These are phyloP conservation scores for Apophysomyces trapeziformis DNA, from an alignment of 371 early-diverging fungal species.

Conservation along the genomic window DNA sequence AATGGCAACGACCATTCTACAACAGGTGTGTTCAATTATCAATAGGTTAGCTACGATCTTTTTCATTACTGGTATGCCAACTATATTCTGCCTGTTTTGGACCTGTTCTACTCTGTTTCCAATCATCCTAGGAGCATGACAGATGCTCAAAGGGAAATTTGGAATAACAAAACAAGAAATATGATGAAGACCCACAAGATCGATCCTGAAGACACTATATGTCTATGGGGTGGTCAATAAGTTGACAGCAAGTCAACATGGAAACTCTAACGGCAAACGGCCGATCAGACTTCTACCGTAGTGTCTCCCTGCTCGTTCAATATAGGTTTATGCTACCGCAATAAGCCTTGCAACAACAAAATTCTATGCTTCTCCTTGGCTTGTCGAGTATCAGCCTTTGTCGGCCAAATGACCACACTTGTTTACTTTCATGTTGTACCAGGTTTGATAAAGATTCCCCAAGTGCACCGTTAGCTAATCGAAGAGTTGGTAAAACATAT, in stretches of 20 bases:
- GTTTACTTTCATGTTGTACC: too few relatives aligned
- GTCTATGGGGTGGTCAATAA: background rate
- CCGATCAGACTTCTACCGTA: too few relatives aligned
- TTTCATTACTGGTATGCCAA: constrained; percentile 35
- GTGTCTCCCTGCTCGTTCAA: too few relatives aligned
- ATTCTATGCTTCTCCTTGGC: too few relatives aligned
- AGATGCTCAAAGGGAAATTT: constrained; percentile 15
- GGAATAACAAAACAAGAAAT: background rate
- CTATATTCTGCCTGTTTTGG: constrained; percentile 20
- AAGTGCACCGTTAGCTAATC: too few relatives aligned
- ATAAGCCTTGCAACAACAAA: too few relatives aligned
- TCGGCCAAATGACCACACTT: too few relatives aligned
- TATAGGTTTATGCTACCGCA: too few relatives aligned
- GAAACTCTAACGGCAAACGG: too few relatives aligned
- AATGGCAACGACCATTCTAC: background rate
- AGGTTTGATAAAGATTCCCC: too few relatives aligned
- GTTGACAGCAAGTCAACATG: background rate
- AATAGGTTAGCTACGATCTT: constrained; percentile 27
- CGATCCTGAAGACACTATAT: background rate
- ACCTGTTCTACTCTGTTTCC: constrained; percentile 5
- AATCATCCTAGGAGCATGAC: constrained; percentile 16
- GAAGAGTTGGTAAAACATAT: too few relatives aligned
- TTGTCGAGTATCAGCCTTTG: too few relatives aligned
- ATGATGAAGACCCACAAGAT: background rate
- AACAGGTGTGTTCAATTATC: background rate